Conservation (phyloP, 768 basidiomycete genomes). For the Tylopilus subfusipes region DNA sequence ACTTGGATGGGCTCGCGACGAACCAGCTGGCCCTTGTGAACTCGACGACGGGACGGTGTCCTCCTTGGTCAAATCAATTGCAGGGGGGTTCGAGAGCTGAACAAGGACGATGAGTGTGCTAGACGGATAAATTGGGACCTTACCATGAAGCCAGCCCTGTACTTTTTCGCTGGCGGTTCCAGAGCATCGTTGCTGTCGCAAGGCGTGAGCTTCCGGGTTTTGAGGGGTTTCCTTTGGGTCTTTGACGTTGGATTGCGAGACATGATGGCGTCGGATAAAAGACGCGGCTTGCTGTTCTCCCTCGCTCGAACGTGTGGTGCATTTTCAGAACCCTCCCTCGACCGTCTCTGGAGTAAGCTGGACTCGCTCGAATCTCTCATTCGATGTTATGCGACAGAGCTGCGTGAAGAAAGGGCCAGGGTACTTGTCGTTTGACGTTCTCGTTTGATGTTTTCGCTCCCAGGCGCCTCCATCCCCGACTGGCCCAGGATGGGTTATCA, state of each 20-base stretch:
- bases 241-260: slow-evolving; percentile 20
- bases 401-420: neutral
- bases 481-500: neutral
- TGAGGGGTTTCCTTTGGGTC: slow-evolving; percentile 16
- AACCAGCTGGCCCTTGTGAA: slow-evolving; percentile 1
- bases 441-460: neutral
- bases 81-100: slow-evolving; percentile 22
- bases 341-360: neutral
- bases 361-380: neutral
- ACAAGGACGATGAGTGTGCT: neutral
- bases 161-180: slow-evolving; percentile 23
- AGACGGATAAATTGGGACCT: too few relatives aligned
- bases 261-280: slow-evolving; percentile 8
- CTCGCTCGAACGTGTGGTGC: neutral
- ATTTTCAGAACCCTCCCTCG: neutral
- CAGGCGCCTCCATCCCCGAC: neutral
- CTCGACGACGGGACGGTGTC: slow-evolving; percentile 3
- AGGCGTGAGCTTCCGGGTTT: slow-evolving; percentile 22
- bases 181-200: slow-evolving; percentile 8
- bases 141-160: slow-evolving; percentile 11
- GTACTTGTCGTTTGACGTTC: neutral
- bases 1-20: slow-evolving; percentile 2
- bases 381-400: neutral
- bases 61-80: slow-evolving; percentile 22
- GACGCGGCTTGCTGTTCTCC: too few relatives aligned